Percentiles rank a stretch among this genome's conserved stretches.
These are phyloP conservation scores for Mycena olivaceomarginata DNA, from an alignment of 768 basidiomycete species.

Conservation along the genomic window DNA sequence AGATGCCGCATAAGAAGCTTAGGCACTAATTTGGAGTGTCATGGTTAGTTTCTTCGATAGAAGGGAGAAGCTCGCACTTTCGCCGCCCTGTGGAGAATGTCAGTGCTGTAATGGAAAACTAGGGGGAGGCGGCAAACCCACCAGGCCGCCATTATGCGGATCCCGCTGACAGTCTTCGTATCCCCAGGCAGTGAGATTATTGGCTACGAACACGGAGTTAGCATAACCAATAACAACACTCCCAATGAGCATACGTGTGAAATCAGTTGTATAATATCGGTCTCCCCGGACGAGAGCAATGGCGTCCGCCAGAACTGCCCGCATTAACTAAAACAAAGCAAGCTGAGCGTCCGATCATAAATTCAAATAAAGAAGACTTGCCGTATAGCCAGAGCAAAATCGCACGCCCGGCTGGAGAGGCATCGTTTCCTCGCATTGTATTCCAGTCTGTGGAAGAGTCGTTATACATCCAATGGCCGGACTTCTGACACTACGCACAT, in stretches of 20 bases:
- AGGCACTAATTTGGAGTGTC: constrained; percentile 53
- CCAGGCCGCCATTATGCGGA: constrained; percentile 60
- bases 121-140: neutral
- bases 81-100: constrained; percentile 47
- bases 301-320: constrained; percentile 73
- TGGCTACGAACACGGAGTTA: constrained; percentile 50
- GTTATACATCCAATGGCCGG: no score
- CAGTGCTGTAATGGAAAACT: neutral
- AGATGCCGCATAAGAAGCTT: constrained; percentile 67
- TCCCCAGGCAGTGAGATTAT: constrained; percentile 71
- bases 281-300: constrained; percentile 73
- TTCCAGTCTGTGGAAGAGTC: constrained; percentile 42
- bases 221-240: no score
- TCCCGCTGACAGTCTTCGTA: constrained; percentile 69
- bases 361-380: constrained; percentile 22
- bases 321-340: constrained; percentile 56
- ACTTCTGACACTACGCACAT: constrained; percentile 24
- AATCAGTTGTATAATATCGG: constrained; percentile 71
- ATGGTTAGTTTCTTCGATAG: no score
- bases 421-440: constrained; percentile 73
- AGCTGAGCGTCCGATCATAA: no score
- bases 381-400: constrained; percentile 78
- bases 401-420: constrained; percentile 68
- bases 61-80: constrained; percentile 49
- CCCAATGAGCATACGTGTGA: constrained; percentile 59